These are phyloP conservation scores for Debaryomycetaceae sp. DNA, from an alignment of 1,139 yeast species.

Conservation along the genomic window DNA sequence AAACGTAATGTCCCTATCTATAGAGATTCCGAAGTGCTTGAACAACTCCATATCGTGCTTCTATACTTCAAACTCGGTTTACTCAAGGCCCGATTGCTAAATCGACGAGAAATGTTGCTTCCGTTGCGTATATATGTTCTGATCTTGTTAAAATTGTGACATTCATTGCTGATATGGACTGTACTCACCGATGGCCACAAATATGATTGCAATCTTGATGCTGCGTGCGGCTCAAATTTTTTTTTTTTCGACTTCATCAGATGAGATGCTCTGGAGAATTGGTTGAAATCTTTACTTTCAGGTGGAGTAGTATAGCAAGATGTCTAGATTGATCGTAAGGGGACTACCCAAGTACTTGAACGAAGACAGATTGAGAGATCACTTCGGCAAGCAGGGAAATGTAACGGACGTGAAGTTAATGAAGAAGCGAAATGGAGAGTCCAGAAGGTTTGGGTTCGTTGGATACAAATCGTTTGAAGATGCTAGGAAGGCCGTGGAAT, in stretches of 20 bases:
- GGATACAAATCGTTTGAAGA: conserved; percentile 74
- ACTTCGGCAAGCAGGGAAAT: conserved; percentile 59
- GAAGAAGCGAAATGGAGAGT: conserved; percentile 77
- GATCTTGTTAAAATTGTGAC: neutral
- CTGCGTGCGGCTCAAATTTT: conserved; percentile 7
- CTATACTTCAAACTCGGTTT: too few relatives aligned
- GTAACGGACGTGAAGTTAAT: conserved; percentile 88
- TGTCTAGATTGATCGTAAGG: conserved; percentile 96
- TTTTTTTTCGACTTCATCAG: conserved; percentile 3
- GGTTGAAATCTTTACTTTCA: neutral
- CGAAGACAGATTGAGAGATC: conserved; percentile 70
- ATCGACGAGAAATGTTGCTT: too few relatives aligned
- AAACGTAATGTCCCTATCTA: conserved; percentile 6
- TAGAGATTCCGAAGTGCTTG: conserved; percentile 16
- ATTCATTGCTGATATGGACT: neutral
- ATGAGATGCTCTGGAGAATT: conserved; percentile 1
- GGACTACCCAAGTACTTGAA: conserved; percentile 80
- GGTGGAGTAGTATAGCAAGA: conserved; percentile 13
- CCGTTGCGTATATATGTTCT: neutral
- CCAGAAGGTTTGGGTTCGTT: conserved; percentile 89
- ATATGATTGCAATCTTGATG: conserved; percentile 5
- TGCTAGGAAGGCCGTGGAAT: conserved; percentile 75
- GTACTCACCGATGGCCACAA: conserved; percentile 2
- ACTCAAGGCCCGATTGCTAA: too few relatives aligned
- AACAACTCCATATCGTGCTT: conserved; percentile 18